Evolutionary conservation across 2,329 filamentous ascomycete genomes (phyloP).

Genomic region (Fusarium euwallaceae): DNA sequence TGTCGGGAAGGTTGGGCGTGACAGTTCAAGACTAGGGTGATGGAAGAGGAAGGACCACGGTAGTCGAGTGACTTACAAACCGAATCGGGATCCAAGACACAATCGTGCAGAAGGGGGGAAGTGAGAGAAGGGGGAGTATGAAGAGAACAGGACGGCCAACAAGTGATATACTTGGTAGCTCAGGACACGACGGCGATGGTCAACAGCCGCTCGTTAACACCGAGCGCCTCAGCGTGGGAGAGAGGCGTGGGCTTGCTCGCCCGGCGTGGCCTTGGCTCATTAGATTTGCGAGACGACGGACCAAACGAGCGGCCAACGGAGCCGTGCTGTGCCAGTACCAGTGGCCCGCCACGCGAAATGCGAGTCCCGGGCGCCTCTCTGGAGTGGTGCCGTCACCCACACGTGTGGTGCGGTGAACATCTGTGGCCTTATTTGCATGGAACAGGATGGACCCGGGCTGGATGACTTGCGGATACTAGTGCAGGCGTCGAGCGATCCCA

Average conservation of each 20-base stretch:
- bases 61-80: slow-evolving; percentile 36
- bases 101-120: slow-evolving; percentile 27
- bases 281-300: slow-evolving; percentile 45
- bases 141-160: slow-evolving; percentile 18
- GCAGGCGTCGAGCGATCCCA: slow-evolving; percentile 44
- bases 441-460: slow-evolving; percentile 36
- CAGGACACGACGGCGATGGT: slow-evolving; percentile 17
- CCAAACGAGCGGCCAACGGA: slow-evolving; percentile 42
- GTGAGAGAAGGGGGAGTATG: slow-evolving; percentile 16
- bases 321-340: slow-evolving; percentile 22
- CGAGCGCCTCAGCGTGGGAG: slow-evolving; percentile 32
- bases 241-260: slow-evolving; percentile 24
- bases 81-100: slow-evolving; percentile 19
- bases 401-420: slow-evolving; percentile 43
- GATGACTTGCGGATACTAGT: slow-evolving; percentile 49
- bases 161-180: slow-evolving; percentile 34
- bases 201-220: slow-evolving; percentile 34
- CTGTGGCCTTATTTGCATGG: slow-evolving; percentile 47
- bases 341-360: slow-evolving; percentile 38
- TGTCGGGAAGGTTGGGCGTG: slow-evolving; percentile 46
- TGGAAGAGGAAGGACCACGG: slow-evolving; percentile 28
- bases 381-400: slow-evolving; percentile 44
- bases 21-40: slow-evolving; percentile 31
- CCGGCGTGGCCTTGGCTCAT: slow-evolving; percentile 39
- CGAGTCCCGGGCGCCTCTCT: slow-evolving; percentile 38